Evolutionary conservation across 805 yeast species (phyloP).

Genomic region (Torulaspora quercuum): DNA sequence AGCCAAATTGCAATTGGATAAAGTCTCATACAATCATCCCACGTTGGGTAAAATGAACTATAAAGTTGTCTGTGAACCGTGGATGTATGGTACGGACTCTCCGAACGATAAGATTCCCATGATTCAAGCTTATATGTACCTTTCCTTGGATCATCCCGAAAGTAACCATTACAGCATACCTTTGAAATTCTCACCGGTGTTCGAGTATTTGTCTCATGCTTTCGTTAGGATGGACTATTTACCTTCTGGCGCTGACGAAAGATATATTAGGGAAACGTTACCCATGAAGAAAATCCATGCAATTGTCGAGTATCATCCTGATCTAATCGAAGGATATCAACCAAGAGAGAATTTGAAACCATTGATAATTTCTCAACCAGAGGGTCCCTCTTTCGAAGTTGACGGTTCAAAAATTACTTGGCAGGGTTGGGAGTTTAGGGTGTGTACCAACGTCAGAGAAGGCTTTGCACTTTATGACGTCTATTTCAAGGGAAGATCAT

Average conservation of each 20-base stretch:
- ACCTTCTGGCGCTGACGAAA: slow-evolving; percentile 68
- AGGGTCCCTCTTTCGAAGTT: slow-evolving; percentile 68
- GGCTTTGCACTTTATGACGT: slow-evolving; percentile 74
- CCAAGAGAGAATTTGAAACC: slow-evolving; percentile 60
- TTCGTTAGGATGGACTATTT: slow-evolving; percentile 69
- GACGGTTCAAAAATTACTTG: slow-evolving; percentile 61
- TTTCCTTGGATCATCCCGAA: slow-evolving; percentile 63
- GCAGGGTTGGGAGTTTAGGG: slow-evolving; percentile 85
- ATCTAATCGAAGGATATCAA: slow-evolving; percentile 50
- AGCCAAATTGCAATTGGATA: slow-evolving; percentile 62
- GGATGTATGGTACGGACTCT: slow-evolving; percentile 84
- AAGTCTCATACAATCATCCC: slow-evolving; percentile 30
- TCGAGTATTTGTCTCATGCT: slow-evolving; percentile 56
- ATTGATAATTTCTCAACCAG: slow-evolving; percentile 66
- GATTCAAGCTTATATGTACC: slow-evolving; percentile 72
- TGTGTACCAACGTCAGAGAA: slow-evolving; percentile 67
- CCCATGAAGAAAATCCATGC: slow-evolving; percentile 55
- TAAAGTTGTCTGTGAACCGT: slow-evolving; percentile 63
- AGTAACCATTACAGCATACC: slow-evolving; percentile 76
- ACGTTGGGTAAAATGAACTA: slow-evolving; percentile 23
- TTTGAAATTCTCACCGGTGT: slow-evolving; percentile 68
- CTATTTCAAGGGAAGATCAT: slow-evolving; percentile 70
- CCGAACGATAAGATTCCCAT: slow-evolving; percentile 50
- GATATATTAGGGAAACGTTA: slow-evolving; percentile 49
- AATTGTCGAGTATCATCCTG: slow-evolving; percentile 71